These are phyloP conservation scores for Yamadazyma taylorii DNA, from an alignment of 1,139 yeast species.

Conservation along the genomic window DNA sequence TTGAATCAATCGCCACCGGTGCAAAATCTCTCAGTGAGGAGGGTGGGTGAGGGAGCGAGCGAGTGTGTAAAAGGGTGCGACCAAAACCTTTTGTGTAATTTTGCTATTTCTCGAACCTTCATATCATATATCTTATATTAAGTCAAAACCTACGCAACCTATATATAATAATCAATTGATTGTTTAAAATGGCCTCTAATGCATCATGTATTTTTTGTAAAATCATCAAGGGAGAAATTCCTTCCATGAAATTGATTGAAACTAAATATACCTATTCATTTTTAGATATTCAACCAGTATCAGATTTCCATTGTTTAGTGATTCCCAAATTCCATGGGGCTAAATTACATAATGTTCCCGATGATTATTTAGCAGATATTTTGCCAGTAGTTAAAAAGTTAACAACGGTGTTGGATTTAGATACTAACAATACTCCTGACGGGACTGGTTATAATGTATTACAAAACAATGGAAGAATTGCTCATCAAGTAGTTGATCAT, in stretches of 20 bases:
- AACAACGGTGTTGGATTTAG: conserved; percentile 68
- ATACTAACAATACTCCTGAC: conserved; percentile 55
- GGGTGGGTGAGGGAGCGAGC: no score
- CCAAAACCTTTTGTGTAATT: conserved; percentile 3
- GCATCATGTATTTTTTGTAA: conserved; percentile 78
- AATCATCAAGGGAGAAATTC: conserved; percentile 91
- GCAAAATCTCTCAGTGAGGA: no score
- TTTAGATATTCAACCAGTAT: conserved; percentile 88
- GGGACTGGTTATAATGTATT: conserved; percentile 84
- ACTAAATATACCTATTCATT: conserved; percentile 79
- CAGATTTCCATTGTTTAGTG: conserved; percentile 82
- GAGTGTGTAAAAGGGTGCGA: no score
- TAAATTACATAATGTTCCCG: conserved; percentile 87
- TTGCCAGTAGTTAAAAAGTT: conserved; percentile 86
- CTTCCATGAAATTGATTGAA: conserved; percentile 84
- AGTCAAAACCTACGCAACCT: no score
- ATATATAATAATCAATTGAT: no score
- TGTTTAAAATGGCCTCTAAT: conserved; percentile 2
- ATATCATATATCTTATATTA: no score
- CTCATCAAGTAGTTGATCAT: conserved; percentile 93
- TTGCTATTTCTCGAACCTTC: conserved; percentile 2
- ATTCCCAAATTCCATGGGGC: conserved; percentile 94
- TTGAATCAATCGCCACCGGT: conserved; percentile 13
- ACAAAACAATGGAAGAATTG: conserved; percentile 91
- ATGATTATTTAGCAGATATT: conserved; percentile 80